phyloP scores from a whole-genome alignment of 345 rosid species.

The Carallia pectinifolia region DNA sequence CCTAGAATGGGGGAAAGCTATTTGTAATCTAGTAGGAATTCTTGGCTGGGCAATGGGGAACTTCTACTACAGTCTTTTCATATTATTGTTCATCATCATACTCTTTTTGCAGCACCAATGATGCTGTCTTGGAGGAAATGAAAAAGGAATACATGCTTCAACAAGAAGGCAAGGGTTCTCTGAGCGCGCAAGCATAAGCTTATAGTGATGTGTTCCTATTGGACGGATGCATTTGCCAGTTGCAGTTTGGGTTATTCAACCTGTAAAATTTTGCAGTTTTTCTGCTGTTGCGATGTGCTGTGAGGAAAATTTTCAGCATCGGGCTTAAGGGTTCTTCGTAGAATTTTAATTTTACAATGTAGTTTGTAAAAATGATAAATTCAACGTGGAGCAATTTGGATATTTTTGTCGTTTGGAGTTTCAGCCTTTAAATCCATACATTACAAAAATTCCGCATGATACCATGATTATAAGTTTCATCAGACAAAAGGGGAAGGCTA shows the following conservation, averaged over 20 bases:
- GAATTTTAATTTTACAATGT: too few relatives aligned
- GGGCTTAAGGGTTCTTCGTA: neutral
- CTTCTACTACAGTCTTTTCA: too few relatives aligned
- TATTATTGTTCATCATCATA: neutral
- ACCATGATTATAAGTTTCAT: too few relatives aligned
- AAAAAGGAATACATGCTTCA: slow-evolving; percentile 73
- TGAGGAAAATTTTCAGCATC: neutral
- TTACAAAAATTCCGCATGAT: too few relatives aligned
- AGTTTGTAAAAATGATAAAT: too few relatives aligned
- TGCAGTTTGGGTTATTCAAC: neutral
- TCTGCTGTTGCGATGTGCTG: neutral
- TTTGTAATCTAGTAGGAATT: too few relatives aligned
- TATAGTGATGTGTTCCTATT: neutral
- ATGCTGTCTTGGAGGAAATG: slow-evolving; percentile 81
- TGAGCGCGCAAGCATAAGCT: slow-evolving; percentile 17
- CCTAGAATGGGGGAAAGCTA: too few relatives aligned
- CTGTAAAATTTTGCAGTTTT: neutral
- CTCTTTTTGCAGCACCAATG: slow-evolving; percentile 69
- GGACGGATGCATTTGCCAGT: neutral
- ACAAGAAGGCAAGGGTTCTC: slow-evolving; percentile 50
- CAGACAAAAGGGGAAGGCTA: too few relatives aligned
- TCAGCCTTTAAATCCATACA: too few relatives aligned
- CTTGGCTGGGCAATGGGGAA: too few relatives aligned
- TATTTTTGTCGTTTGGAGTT: too few relatives aligned
- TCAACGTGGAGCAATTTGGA: too few relatives aligned